A percentile compares a stretch with the other conserved stretches of the same genome.
phyloP scores from a whole-genome alignment of 2,329 filamentous ascomycete species.

The Ascochyta pisi region DNA sequence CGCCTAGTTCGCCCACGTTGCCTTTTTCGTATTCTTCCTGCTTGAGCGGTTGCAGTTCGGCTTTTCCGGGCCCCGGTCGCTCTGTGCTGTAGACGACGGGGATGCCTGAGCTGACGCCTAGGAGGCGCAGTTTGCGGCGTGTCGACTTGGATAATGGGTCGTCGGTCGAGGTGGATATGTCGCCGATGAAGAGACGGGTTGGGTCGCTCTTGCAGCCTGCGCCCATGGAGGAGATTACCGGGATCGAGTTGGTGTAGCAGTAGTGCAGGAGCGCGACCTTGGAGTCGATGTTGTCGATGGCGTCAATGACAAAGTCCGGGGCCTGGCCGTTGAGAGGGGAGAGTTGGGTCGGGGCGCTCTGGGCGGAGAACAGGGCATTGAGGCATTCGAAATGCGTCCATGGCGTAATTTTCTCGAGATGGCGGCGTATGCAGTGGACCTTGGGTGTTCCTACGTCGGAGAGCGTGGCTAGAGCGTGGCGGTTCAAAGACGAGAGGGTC shows the following conservation, averaged over 20 bases:
- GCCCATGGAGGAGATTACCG: slow-evolving; percentile 94
- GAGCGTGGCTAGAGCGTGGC: slow-evolving; percentile 93
- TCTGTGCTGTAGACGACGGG: slow-evolving; percentile 93
- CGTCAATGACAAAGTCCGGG: slow-evolving; percentile 92
- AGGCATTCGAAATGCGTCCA: slow-evolving; percentile 90
- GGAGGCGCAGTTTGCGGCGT: slow-evolving; percentile 74
- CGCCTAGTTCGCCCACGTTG: slow-evolving; percentile 82
- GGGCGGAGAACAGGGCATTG: slow-evolving; percentile 80
- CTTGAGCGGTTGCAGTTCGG: slow-evolving; percentile 81
- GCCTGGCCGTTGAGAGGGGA: slow-evolving; percentile 69
- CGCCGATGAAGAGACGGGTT: slow-evolving; percentile 85
- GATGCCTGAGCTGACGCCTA: slow-evolving; percentile 83
- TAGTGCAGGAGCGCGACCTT: slow-evolving; percentile 91
- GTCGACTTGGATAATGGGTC: slow-evolving; percentile 89
- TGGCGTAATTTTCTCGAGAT: slow-evolving; percentile 84
- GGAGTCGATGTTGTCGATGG: slow-evolving; percentile 97
- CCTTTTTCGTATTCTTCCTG: slow-evolving; percentile 91
- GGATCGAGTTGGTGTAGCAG: slow-evolving; percentile 77
- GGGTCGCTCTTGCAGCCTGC: slow-evolving; percentile 90
- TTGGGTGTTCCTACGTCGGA: slow-evolving; percentile 94
- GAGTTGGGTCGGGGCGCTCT: slow-evolving; percentile 71
- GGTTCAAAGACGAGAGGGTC: slow-evolving; percentile 88
- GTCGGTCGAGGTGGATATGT: slow-evolving; percentile 87
- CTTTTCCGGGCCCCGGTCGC: slow-evolving; percentile 88
- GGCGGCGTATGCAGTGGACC: slow-evolving; percentile 79